phyloP scores from a whole-genome alignment of 352 stramenopile species.

The Globisporangium cylindrosporum region DNA sequence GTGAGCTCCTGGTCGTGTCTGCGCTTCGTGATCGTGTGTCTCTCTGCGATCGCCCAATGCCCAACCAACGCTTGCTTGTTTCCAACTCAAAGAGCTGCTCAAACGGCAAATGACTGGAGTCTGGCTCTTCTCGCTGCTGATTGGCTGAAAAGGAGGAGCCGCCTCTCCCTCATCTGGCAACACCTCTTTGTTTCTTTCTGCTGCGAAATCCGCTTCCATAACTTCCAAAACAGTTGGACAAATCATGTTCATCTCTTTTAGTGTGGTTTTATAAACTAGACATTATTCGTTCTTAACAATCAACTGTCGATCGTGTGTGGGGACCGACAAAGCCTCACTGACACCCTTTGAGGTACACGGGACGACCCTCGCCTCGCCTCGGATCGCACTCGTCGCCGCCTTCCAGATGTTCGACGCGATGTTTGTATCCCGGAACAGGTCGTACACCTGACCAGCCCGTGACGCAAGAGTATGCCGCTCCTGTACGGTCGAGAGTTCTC shows the following conservation, averaged over 20 bases:
- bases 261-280: too few species aligned
- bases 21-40: not conserved
- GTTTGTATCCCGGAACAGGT: too few species aligned
- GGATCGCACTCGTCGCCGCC: too few species aligned
- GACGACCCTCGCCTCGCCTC: not conserved
- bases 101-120: constrained; percentile 46
- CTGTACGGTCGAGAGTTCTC: too few species aligned
- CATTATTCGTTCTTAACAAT: not conserved
- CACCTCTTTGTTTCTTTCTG: not conserved
- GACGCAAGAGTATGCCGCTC: too few species aligned
- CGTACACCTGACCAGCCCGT: too few species aligned
- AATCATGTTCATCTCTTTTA: too few species aligned
- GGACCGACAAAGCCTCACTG: too few species aligned
- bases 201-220: too few species aligned
- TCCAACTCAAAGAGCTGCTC: constrained; percentile 5
- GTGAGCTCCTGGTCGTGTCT: constrained; percentile 1
- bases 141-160: constrained; percentile 25
- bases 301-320: not conserved
- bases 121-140: constrained; percentile 17
- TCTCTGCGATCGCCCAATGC: constrained; percentile 10
- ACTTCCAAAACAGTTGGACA: too few species aligned
- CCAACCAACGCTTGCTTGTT: not conserved
- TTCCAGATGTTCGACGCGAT: too few species aligned
- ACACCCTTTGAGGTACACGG: too few species aligned
- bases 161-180: constrained; percentile 1